Base-by-base conservation (phyloP, 768 basidiomycete genomes). In the Tulasnella sp. region DNA sequence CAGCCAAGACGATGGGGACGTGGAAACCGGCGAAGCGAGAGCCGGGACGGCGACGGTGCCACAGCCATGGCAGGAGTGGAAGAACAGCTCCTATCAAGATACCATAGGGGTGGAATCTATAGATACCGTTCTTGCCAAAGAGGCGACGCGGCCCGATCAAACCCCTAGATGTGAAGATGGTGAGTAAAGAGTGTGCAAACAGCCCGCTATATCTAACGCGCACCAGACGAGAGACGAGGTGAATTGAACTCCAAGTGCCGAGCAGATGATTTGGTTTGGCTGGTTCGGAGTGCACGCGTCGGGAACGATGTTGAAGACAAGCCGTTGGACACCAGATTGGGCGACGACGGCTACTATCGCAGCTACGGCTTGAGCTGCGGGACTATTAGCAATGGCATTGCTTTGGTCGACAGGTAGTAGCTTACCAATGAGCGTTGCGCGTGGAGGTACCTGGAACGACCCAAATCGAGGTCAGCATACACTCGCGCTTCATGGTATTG, bases 301-400 rank as follows among this genome's bases (percentile, higher is more conserved):
- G 17, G 52, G 52, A 5, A 59, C 52, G 3, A 29, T 1, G 9
- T n/a, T 29, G n/a, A 59, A 59, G 1, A 59, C 12, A n/a, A 29
- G 22, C 11, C 29, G 22, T 12, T 59, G 22, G 4, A 22, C 3
- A 2, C 5, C 26, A 8, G 29, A 26, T n/a, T 59, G 52, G 29
- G 22, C 52, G 22, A 11, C 22, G 14, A 59, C 52, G 1, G 52
- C 22, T n/a, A 59, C 14, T 5, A 59, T 9, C 5, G 14, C 9
- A 9, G 52, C 52, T 9, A 81, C 80, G 79, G 9, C 75, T 62
- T 75, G 84, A 83, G 0, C 52, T 59, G 52, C 9, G 29, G 52
- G 12, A n/a, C 7, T n/a, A n/a, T n/a, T n/a, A n/a, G n/a, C n/a
- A n/a, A n/a, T n/a, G n/a, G n/a, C n/a, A n/a, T n/a, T n/a, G n/a